Percentiles rank a stretch among this genome's conserved stretches.
phyloP scores from a whole-genome alignment of 2,329 filamentous ascomycete species.

The Magnaporthiopsis rhizophila region DNA sequence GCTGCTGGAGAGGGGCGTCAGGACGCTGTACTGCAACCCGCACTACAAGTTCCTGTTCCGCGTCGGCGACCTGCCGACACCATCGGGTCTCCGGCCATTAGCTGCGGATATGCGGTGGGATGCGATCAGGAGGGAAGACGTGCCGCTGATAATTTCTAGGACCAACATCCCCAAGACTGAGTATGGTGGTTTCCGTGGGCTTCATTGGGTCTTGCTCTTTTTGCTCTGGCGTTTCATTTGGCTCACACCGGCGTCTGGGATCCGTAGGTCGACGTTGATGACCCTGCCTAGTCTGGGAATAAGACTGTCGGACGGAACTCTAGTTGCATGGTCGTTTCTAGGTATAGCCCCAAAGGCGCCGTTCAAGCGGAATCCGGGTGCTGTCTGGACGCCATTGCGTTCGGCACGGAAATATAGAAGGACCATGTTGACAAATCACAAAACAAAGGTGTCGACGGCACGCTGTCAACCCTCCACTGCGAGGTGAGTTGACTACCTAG shows the following conservation, averaged over 20 bases:
- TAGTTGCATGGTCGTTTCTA: slow-evolving; percentile 58
- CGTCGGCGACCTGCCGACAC: slow-evolving; percentile 32
- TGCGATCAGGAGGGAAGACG: slow-evolving; percentile 40
- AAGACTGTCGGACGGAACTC: slow-evolving; percentile 34
- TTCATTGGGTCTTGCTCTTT: not conserved
- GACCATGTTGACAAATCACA: not conserved
- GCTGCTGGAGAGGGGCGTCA: slow-evolving; percentile 19
- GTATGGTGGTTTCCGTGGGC: slow-evolving; percentile 23
- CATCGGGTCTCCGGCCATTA: slow-evolving; percentile 17
- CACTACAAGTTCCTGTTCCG: slow-evolving; percentile 53
- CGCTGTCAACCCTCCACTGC: slow-evolving; percentile 52
- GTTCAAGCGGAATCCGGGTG: not conserved
- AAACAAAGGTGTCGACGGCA: slow-evolving; percentile 47
- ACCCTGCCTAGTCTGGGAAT: slow-evolving; percentile 39
- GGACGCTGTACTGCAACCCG: slow-evolving; percentile 25
- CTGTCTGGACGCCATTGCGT: not conserved
- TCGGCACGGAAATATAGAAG: not conserved
- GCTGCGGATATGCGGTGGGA: slow-evolving; percentile 49
- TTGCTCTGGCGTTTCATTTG: not conserved
- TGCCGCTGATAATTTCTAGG: slow-evolving; percentile 43
- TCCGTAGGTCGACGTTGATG: slow-evolving; percentile 27
- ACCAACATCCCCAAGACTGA: slow-evolving; percentile 50
- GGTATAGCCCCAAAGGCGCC: slow-evolving; percentile 20
- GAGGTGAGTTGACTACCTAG: slow-evolving; percentile 33
- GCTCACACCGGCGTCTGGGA: slow-evolving; percentile 16